A percentile compares a stretch with the other conserved stretches of the same genome.
phyloP scores from a whole-genome alignment of 805 yeast species.

The Ogataea angusta region DNA sequence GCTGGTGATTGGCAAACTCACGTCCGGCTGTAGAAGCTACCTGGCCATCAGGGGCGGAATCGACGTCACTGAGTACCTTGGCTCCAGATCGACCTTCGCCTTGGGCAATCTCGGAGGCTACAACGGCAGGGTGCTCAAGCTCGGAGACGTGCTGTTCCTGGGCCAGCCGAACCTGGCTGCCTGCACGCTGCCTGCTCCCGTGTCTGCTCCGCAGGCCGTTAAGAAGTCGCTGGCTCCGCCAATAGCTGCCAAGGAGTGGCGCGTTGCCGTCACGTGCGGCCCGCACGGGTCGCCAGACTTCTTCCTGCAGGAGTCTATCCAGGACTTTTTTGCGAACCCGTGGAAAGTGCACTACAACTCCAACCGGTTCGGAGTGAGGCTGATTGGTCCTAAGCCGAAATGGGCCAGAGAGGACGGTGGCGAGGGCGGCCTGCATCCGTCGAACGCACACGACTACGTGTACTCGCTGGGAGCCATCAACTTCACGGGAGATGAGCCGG shows the following conservation, averaged over 20 bases:
- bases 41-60: conserved; percentile 89
- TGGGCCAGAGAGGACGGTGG: conserved; percentile 99
- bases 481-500: conserved; percentile 99
- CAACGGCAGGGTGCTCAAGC: conserved; percentile 87
- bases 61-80: conserved; percentile 90
- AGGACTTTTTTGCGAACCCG: conserved; percentile 66
- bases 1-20: conserved; percentile 75
- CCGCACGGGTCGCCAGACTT: conserved; percentile 98
- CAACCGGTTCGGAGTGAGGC: conserved; percentile 92
- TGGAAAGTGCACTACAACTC: conserved; percentile 99
- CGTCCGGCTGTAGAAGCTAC: conserved; percentile 84
- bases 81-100: conserved; percentile 96
- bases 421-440: conserved; percentile 96
- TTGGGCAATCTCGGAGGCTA: conserved; percentile 90
- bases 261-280: conserved; percentile 91
- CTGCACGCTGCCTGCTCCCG: conserved; percentile 71
- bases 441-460: conserved; percentile 97
- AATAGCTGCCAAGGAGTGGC: conserved; percentile 60
- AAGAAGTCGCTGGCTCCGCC: conserved; percentile 57
- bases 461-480: conserved; percentile 95
- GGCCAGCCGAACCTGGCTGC: conserved; percentile 72
- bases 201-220: conserved; percentile 55
- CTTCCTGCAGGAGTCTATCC: conserved; percentile 71
- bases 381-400: conserved; percentile 91
- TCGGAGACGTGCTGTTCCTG: conserved; percentile 87